A percentile compares a stretch with the other conserved stretches of the same genome.
Conservation (phyloP, 2,329 filamentous ascomycete species). For the Fusarium sp. region DNA sequence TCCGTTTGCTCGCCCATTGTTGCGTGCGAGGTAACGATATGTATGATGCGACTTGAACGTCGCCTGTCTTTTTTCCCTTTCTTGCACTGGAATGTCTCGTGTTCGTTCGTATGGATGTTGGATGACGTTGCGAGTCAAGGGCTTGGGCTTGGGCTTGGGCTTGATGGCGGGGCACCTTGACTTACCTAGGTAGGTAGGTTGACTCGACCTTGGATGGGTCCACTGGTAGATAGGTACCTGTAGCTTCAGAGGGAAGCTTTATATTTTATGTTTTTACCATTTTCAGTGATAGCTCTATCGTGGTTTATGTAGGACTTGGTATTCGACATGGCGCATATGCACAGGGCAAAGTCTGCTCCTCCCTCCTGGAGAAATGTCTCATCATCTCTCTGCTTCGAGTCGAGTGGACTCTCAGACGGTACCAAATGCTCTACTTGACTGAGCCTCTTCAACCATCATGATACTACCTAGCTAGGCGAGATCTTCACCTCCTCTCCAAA, state of each 20-base stretch:
- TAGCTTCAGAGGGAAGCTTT: not conserved
- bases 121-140: slow-evolving; percentile 30
- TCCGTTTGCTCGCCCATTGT: slow-evolving; percentile 33
- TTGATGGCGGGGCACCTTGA: slow-evolving; percentile 25
- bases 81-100: slow-evolving; percentile 2
- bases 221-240: slow-evolving; percentile 6
- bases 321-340: too few relatives aligned
- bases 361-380: too few relatives aligned
- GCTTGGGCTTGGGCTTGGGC: slow-evolving; percentile 4
- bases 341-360: too few relatives aligned
- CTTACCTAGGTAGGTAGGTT: too few relatives aligned
- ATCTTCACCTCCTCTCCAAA: not conserved
- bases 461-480: not conserved
- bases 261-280: too few relatives aligned
- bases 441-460: not conserved
- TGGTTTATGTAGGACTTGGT: too few relatives aligned
- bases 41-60: slow-evolving; percentile 3
- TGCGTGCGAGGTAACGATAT: not conserved
- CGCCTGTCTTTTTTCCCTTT: not conserved
- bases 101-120: slow-evolving; percentile 15
- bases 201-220: slow-evolving; percentile 4
- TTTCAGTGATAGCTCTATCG: too few relatives aligned
- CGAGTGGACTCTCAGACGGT: too few relatives aligned
- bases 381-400: too few relatives aligned
- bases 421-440: too few relatives aligned